A percentile compares a stretch with the other conserved stretches of the same genome.
These are phyloP conservation scores for Paralagenidium karlingii DNA, from an alignment of 352 stramenopile genomes.

Conservation along the genomic window DNA sequence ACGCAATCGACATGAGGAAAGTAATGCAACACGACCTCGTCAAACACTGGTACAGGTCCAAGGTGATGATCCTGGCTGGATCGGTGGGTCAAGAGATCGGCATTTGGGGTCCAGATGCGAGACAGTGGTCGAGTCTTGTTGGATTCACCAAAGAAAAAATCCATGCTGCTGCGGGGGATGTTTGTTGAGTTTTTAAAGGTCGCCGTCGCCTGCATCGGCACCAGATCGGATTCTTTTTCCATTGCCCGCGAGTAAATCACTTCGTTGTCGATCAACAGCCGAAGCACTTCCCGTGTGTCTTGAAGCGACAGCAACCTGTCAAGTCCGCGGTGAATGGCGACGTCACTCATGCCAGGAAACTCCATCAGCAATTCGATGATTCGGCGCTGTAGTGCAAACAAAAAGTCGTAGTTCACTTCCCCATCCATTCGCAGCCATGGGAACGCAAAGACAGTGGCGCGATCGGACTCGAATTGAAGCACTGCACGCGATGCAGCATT, in stretches of 20 bases:
- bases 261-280: slow-evolving; percentile 53
- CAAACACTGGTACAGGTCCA: slow-evolving; percentile 20
- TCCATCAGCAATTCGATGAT: slow-evolving; percentile 39
- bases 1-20: slow-evolving; percentile 73
- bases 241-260: slow-evolving; percentile 45
- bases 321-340: slow-evolving; percentile 32
- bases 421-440: slow-evolving; percentile 79
- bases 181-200: neutral
- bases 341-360: slow-evolving; percentile 43
- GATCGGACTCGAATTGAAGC: too few relatives aligned
- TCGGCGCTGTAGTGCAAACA: slow-evolving; percentile 70
- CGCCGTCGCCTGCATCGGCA: neutral
- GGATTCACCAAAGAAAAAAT: slow-evolving; percentile 14
- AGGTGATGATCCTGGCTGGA: too few relatives aligned
- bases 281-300: slow-evolving; percentile 56
- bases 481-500: slow-evolving; percentile 21
- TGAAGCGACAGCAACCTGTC: slow-evolving; percentile 52
- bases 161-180: neutral
- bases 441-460: too few relatives aligned
- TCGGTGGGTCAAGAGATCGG: too few relatives aligned
- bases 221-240: neutral
- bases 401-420: slow-evolving; percentile 53
- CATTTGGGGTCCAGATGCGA: too few relatives aligned
- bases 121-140: slow-evolving; percentile 1
- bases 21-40: slow-evolving; percentile 45